Percentiles rank a stretch among this genome's conserved stretches.
These are phyloP conservation scores for Ustilago esculenta DNA, from an alignment of 1,284 basidiomycete genomes.

Conservation along the genomic window DNA sequence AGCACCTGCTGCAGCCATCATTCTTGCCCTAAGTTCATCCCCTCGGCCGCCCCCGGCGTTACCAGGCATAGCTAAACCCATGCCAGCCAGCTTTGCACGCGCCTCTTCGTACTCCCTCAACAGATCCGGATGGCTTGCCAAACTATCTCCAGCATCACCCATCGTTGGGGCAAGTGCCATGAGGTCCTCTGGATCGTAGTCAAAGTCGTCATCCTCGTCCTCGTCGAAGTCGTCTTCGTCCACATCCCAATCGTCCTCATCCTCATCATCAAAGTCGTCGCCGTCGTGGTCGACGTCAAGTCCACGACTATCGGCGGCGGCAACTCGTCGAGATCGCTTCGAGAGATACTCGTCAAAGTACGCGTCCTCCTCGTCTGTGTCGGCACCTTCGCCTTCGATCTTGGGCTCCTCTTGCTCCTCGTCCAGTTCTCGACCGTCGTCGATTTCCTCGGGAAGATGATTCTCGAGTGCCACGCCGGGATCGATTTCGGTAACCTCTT, in stretches of 20 bases:
- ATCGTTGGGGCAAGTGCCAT: conserved; percentile 53
- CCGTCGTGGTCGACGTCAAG: conserved; percentile 73
- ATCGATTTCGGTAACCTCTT: conserved; percentile 18
- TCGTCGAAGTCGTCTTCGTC: conserved; percentile 42
- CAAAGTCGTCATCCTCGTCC: conserved; percentile 57
- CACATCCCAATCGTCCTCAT: conserved; percentile 79
- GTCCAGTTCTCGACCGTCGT: conserved; percentile 75
- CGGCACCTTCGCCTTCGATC: conserved; percentile 43
- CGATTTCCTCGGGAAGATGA: conserved; percentile 13
- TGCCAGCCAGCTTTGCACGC: conserved; percentile 43
- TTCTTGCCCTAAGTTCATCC: conserved; percentile 1
- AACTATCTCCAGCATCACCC: conserved; percentile 32
- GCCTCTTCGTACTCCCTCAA: conserved; percentile 60
- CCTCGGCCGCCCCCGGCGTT: background rate
- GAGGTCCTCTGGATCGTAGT: conserved; percentile 60
- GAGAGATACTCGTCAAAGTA: conserved; percentile 40
- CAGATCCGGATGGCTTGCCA: conserved; percentile 49
- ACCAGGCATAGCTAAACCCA: conserved; percentile 24
- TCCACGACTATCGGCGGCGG: conserved; percentile 20
- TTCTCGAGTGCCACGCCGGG: conserved; percentile 75
- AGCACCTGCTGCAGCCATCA: conserved; percentile 6
- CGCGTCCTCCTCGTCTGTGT: conserved; percentile 73
- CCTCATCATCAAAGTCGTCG: conserved; percentile 10
- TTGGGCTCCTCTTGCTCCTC: conserved; percentile 46
- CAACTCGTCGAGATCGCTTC: conserved; percentile 19